These are phyloP conservation scores for Ascochyta pisi DNA, from an alignment of 2,329 filamentous ascomycete genomes.

Conservation along the genomic window DNA sequence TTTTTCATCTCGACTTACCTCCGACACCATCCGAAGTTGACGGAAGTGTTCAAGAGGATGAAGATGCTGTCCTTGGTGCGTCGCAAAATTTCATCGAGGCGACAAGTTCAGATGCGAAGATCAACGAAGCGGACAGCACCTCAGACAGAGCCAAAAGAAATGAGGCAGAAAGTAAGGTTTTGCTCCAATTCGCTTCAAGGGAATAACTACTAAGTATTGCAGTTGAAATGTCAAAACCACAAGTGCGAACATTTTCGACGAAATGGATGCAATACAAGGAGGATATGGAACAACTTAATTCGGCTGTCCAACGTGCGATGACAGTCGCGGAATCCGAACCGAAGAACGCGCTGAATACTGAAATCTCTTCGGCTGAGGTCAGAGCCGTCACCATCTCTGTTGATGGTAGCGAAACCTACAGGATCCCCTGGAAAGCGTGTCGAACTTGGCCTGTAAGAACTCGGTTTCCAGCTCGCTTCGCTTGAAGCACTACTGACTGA, in stretches of 20 bases:
- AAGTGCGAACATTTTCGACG: not conserved
- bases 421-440: not conserved
- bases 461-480: not conserved
- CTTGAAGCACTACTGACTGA: not conserved
- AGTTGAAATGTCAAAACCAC: not conserved
- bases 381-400: not conserved
- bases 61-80: too few relatives aligned
- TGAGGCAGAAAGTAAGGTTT: not conserved
- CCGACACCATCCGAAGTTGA: too few relatives aligned
- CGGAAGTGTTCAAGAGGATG: too few relatives aligned
- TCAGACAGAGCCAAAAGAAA: too few relatives aligned
- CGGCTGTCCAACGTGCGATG: not conserved
- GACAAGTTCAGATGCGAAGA: too few relatives aligned
- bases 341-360: not conserved
- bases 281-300: not conserved
- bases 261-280: not conserved
- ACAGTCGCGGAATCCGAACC: not conserved
- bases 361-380: not conserved
- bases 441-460: not conserved
- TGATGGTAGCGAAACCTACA: not conserved
- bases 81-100: too few relatives aligned
- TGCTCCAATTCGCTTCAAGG: not conserved
- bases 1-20: too few relatives aligned
- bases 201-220: not conserved
- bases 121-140: too few relatives aligned